These are phyloP conservation scores for Coemansia asiatica DNA, from an alignment of 192 early-diverging fungal species.

Conservation along the genomic window DNA sequence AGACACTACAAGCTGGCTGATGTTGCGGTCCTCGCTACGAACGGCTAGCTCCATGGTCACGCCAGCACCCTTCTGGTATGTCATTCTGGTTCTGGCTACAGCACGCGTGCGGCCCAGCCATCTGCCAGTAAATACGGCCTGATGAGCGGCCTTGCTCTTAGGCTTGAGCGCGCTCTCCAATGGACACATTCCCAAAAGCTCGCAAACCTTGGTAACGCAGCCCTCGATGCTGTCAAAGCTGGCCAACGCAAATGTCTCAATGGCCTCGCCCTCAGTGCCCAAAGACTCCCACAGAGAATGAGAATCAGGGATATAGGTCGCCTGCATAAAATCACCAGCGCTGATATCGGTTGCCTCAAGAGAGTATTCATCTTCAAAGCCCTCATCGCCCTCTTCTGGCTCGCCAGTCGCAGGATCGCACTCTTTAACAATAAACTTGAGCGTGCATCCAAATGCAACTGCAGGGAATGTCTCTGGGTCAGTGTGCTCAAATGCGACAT, in stretches of 20 bases:
- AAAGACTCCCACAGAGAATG: slow-evolving; percentile 75
- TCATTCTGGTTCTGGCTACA: slow-evolving; percentile 85
- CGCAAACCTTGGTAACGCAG: slow-evolving; percentile 58
- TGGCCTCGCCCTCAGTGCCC: slow-evolving; percentile 66
- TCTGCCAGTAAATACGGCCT: slow-evolving; percentile 79
- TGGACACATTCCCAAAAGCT: slow-evolving; percentile 85
- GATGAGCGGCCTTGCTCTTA: slow-evolving; percentile 76
- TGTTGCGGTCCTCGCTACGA: slow-evolving; percentile 64
- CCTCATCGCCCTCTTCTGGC: slow-evolving; percentile 77
- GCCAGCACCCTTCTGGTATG: slow-evolving; percentile 73
- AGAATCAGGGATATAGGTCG: slow-evolving; percentile 83
- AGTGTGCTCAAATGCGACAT: slow-evolving; percentile 80
- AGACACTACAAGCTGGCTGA: slow-evolving; percentile 74
- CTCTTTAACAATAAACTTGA: slow-evolving; percentile 91
- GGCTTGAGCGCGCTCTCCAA: slow-evolving; percentile 72
- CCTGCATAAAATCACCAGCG: slow-evolving; percentile 86
- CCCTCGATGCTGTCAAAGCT: slow-evolving; percentile 58
- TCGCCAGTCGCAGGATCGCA: slow-evolving; percentile 93
- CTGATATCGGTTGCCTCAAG: slow-evolving; percentile 85
- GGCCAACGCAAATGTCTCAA: slow-evolving; percentile 88
- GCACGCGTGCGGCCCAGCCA: slow-evolving; percentile 80
- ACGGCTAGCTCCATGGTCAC: slow-evolving; percentile 92
- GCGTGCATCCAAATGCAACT: slow-evolving; percentile 75
- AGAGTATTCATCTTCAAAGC: slow-evolving; percentile 93
- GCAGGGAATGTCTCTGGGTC: slow-evolving; percentile 39